A percentile compares a stretch with the other conserved stretches of the same genome.
These are phyloP conservation scores for Aurantiochytrium sp. DNA, from an alignment of 108 stramenopile species.

Conservation along the genomic window DNA sequence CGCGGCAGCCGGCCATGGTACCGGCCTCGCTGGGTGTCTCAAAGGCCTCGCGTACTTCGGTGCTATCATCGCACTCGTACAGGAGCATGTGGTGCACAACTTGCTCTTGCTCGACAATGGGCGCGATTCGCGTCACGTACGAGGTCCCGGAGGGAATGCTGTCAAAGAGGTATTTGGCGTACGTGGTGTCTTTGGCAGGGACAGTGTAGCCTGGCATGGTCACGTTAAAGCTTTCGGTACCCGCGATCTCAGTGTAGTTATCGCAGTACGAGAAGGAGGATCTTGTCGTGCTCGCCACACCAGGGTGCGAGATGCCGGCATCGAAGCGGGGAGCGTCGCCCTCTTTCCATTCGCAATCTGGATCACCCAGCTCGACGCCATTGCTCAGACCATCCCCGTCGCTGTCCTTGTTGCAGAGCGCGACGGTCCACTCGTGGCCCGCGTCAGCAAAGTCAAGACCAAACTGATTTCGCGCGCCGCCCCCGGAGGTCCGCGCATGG, in stretches of 20 bases:
- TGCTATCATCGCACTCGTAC: neutral
- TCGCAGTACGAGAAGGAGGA: neutral
- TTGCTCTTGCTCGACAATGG: neutral
- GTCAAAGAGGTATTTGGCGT: neutral
- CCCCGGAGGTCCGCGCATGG: neutral
- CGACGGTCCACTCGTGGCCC: neutral
- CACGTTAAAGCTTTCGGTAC: neutral
- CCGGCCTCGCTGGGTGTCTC: neutral
- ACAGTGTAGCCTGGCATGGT: neutral
- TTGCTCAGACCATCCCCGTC: neutral
- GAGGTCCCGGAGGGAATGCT: neutral
- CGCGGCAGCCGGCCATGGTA: neutral
- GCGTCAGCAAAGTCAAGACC: neutral
- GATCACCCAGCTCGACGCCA: neutral
- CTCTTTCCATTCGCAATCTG: neutral
- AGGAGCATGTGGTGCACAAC: neutral
- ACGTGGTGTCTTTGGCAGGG: neutral
- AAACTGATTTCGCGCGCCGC: neutral
- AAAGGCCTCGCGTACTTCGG: neutral
- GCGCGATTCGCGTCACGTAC: neutral
- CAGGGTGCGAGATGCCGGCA: neutral
- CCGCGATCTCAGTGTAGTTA: neutral
- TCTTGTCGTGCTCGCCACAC: neutral
- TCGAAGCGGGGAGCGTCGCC: neutral
- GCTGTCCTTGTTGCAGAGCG: constrained; percentile 9